Percentiles rank a stretch among this genome's conserved stretches.
phyloP scores from a whole-genome alignment of 2,329 filamentous ascomycete genomes.

The Alternaria novae-zelandiae region DNA sequence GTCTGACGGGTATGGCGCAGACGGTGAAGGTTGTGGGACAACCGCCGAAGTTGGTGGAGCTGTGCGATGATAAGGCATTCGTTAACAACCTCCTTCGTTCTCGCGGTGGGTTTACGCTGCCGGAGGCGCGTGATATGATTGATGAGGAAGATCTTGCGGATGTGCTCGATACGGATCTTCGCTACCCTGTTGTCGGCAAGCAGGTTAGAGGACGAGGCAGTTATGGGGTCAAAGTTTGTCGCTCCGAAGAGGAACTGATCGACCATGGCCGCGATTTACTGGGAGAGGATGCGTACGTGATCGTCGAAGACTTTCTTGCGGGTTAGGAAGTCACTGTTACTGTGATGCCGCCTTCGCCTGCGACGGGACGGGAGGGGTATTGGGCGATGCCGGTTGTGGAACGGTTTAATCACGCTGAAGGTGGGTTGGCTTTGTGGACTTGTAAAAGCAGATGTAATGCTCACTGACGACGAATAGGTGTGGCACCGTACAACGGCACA shows the following conservation, averaged over 20 bases:
- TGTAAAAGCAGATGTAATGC: fast-evolving
- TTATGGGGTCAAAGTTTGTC: neutral
- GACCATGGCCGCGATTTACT: neutral
- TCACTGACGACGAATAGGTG: fast-evolving
- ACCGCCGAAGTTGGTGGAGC: neutral
- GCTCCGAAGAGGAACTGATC: neutral
- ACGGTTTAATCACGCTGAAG: neutral
- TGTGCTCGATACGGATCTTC: neutral
- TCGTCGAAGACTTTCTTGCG: neutral
- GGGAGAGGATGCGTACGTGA: neutral
- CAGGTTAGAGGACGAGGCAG: neutral
- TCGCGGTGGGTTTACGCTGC: neutral
- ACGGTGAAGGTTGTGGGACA: neutral
- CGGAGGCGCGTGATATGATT: too few relatives aligned
- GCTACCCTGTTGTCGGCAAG: neutral
- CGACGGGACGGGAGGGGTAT: neutral
- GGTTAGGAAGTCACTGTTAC: neutral
- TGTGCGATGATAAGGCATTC: neutral
- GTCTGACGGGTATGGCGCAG: neutral
- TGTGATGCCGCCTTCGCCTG: neutral
- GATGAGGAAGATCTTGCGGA: neutral
- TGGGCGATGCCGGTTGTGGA: neutral
- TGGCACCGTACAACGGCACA: neutral
- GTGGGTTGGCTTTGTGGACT: neutral
- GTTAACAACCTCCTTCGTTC: neutral